Evolutionary conservation across 2,329 filamentous ascomycete species (phyloP).

Genomic region (Colletotrichum tabaci): DNA sequence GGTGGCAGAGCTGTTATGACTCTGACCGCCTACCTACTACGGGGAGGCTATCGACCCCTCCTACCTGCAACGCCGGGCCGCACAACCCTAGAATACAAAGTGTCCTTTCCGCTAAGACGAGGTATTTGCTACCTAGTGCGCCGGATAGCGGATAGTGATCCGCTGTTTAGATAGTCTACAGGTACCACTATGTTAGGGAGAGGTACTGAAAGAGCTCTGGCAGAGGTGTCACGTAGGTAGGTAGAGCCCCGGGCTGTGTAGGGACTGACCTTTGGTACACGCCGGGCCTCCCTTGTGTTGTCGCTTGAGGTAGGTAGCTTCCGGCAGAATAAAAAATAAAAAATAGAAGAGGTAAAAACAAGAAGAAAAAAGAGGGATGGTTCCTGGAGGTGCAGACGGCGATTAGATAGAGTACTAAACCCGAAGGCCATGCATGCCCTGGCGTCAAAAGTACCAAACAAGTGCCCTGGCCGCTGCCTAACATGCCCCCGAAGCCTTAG

Average conservation of each 20-base stretch:
- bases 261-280: neutral
- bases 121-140: neutral
- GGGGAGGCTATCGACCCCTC: neutral
- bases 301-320: neutral
- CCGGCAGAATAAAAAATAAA: slow-evolving; percentile 5
- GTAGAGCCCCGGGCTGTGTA: neutral
- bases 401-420: no score
- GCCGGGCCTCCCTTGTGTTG: neutral
- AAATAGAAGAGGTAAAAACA: neutral
- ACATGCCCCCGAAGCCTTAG: neutral
- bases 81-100: slow-evolving; percentile 24
- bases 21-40: slow-evolving; percentile 19
- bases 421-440: neutral
- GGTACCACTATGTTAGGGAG: neutral
- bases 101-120: neutral
- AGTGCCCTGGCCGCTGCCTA: neutral
- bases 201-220: neutral
- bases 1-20: neutral
- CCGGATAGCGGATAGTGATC: neutral
- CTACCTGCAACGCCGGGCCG: slow-evolving; percentile 15
- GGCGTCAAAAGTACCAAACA: neutral
- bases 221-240: neutral
- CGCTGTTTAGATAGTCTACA: neutral
- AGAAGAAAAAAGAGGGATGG: neutral
- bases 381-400: neutral